phyloP scores from a whole-genome alignment of 2,329 filamentous ascomycete genomes.

The Arthrobotrys iridis region DNA sequence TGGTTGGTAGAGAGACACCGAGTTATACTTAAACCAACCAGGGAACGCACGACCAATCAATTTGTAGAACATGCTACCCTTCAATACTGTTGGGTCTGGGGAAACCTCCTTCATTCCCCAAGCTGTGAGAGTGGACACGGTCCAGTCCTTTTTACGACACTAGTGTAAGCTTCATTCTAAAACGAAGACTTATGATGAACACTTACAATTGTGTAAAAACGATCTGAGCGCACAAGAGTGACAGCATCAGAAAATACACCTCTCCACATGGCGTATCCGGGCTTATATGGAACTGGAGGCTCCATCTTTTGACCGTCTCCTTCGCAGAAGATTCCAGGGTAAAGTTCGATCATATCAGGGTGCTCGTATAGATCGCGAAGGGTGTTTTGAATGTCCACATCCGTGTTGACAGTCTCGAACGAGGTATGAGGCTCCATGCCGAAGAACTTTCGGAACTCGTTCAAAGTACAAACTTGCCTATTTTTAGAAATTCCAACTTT shows the following conservation, averaged over 20 bases:
- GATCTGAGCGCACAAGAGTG: conserved; percentile 64
- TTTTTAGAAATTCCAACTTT: not conserved
- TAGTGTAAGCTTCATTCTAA: too few species aligned
- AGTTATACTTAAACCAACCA: conserved; percentile 56
- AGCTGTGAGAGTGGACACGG: conserved; percentile 63
- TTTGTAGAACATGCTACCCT: conserved; percentile 57
- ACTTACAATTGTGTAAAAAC: conserved; percentile 63
- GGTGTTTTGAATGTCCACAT: conserved; percentile 64
- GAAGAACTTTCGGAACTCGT: conserved; percentile 66
- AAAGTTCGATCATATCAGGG: conserved; percentile 67
- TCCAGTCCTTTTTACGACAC: conserved; percentile 62
- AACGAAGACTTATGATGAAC: too few species aligned
- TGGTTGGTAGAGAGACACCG: conserved; percentile 59
- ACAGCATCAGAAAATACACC: conserved; percentile 65
- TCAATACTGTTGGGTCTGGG: conserved; percentile 56
- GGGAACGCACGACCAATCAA: conserved; percentile 57
- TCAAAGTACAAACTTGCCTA: conserved; percentile 67
- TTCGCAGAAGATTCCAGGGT: conserved; percentile 69
- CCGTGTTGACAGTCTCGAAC: conserved; percentile 67
- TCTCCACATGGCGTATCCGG: conserved; percentile 62
- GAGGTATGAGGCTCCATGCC: conserved; percentile 65
- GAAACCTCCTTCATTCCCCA: conserved; percentile 64
- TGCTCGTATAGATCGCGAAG: conserved; percentile 65
- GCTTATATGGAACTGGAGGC: conserved; percentile 26
- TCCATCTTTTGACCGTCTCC: too few species aligned